Percentiles rank a stretch among this genome's conserved stretches.
phyloP scores from a whole-genome alignment of 2,329 filamentous ascomycete genomes.

The Beauveria varroae region DNA sequence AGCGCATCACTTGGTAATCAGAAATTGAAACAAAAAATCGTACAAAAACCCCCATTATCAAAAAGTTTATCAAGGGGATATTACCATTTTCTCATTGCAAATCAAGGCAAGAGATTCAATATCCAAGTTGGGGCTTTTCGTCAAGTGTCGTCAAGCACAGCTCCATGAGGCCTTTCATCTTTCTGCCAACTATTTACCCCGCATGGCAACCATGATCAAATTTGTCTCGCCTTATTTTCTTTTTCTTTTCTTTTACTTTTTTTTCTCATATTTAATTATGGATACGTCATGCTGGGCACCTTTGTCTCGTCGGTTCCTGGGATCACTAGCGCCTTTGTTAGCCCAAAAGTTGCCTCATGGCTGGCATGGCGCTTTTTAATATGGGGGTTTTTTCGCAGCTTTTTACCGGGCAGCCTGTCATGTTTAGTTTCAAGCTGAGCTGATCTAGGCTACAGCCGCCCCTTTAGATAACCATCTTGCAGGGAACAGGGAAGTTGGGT shows the following conservation, averaged over 20 bases:
- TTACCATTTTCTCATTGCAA: too few species aligned
- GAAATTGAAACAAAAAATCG: neutral
- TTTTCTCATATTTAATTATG: neutral
- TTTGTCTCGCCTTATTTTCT: neutral
- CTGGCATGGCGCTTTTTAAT: slow-evolving; percentile 1
- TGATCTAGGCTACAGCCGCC: neutral
- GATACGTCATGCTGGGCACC: neutral
- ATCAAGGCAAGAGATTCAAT: too few species aligned
- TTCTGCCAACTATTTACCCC: neutral
- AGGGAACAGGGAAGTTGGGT: neutral
- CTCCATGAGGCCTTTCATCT: too few species aligned
- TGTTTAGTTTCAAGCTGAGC: neutral
- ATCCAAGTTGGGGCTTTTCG: too few species aligned
- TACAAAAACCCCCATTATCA: neutral
- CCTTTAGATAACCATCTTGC: neutral
- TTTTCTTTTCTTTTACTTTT: too few species aligned
- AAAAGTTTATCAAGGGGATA: slow-evolving; percentile 1
- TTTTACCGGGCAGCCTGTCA: neutral
- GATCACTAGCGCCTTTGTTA: neutral
- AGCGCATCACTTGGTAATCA: neutral
- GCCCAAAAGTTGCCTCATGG: neutral
- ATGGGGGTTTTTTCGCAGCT: neutral
- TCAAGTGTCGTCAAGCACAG: too few species aligned
- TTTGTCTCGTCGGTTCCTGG: neutral
- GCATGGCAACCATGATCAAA: neutral